Conservation (phyloP, 169 alveolate species). For the Plasmodium cynomolgi region DNA sequence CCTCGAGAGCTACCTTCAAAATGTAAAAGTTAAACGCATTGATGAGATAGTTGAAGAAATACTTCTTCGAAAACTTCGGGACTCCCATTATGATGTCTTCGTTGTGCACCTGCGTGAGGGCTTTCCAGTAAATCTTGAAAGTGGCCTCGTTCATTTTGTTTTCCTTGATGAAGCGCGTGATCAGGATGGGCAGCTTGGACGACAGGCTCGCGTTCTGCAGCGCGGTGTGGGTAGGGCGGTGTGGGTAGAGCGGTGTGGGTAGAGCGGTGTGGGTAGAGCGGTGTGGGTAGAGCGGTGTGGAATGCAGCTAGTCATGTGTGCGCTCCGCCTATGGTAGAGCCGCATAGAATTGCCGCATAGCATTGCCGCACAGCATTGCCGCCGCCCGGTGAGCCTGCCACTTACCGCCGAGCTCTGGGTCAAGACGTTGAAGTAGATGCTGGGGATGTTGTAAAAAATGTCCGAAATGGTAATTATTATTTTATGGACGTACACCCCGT, state of each 20-base stretch:
- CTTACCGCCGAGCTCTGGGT: slow-evolving; percentile 26
- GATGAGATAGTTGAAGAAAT: slow-evolving; percentile 36
- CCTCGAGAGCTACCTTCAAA: slow-evolving; percentile 12
- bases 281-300: background rate
- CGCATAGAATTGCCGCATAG: too few relatives aligned
- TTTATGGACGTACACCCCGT: slow-evolving; percentile 29
- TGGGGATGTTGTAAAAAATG: slow-evolving; percentile 61
- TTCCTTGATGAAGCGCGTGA: slow-evolving; percentile 68
- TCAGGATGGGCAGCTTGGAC: slow-evolving; percentile 34
- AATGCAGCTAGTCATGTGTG: background rate
- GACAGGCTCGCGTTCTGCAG: slow-evolving; percentile 32
- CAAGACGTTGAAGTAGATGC: slow-evolving; percentile 19
- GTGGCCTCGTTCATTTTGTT: slow-evolving; percentile 66
- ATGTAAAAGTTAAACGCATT: slow-evolving; percentile 70
- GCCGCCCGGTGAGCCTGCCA: background rate
- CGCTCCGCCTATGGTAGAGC: too few relatives aligned
- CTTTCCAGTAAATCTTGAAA: slow-evolving; percentile 66
- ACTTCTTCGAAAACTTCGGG: slow-evolving; percentile 57
- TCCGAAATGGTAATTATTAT: slow-evolving; percentile 16
- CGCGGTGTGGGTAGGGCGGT: too few relatives aligned
- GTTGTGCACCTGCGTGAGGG: slow-evolving; percentile 60
- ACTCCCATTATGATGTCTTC: slow-evolving; percentile 67
- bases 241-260: background rate
- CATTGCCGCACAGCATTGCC: too few relatives aligned
- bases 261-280: too few relatives aligned